phyloP scores from a whole-genome alignment of 2,329 filamentous ascomycete genomes.

The Calonectria pauciramosa region DNA sequence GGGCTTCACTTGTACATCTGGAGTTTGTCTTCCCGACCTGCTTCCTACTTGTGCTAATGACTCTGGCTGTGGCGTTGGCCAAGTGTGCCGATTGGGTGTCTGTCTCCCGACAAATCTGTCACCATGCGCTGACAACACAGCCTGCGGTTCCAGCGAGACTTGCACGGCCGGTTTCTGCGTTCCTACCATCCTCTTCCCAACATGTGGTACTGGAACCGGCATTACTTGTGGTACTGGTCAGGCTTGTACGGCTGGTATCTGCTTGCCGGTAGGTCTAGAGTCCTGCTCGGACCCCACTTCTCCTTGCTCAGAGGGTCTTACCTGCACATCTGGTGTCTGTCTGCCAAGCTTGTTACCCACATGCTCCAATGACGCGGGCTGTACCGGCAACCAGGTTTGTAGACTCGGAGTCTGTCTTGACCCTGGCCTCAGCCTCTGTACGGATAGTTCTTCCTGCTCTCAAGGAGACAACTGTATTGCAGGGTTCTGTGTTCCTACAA shows the following conservation, averaged over 20 bases:
- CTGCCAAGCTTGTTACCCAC: not conserved
- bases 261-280: not conserved
- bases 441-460: not conserved
- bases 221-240: not conserved
- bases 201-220: not conserved
- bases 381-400: not conserved
- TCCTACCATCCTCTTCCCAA: not conserved
- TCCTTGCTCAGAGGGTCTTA: not conserved
- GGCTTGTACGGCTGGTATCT: constrained; percentile 6
- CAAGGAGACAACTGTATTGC: not conserved
- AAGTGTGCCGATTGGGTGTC: constrained; percentile 6
- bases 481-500: constrained; percentile 10
- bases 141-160: not conserved
- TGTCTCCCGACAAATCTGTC: constrained; percentile 4
- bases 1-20: not conserved
- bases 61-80: not conserved
- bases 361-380: not conserved
- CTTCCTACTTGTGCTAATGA: not conserved
- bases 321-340: constrained; percentile 9
- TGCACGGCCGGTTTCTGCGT: constrained; percentile 18
- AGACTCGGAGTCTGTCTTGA: not conserved
- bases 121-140: not conserved
- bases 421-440: not conserved
- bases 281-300: not conserved
- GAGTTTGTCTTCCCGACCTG: constrained; percentile 4